Evolutionary conservation across 345 rosid genomes (phyloP).

Genomic region (Citrus glauca): DNA sequence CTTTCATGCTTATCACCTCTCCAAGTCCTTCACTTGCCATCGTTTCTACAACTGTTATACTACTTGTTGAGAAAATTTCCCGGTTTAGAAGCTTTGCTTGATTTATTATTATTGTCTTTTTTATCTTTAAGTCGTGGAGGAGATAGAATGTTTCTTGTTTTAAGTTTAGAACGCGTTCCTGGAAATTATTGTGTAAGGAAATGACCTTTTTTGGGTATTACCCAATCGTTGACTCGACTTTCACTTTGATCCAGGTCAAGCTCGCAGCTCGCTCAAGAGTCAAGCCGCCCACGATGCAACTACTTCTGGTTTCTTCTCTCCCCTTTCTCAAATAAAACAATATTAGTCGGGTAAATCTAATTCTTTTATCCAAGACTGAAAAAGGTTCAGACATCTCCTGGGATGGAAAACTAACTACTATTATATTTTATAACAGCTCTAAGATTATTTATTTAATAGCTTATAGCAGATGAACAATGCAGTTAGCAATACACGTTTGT

Average conservation of each 20-base stretch:
- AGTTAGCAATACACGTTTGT: neutral
- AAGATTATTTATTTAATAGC: neutral
- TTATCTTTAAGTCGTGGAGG: too few species aligned
- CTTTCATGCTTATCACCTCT: slow-evolving; percentile 21
- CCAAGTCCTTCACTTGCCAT: slow-evolving; percentile 25
- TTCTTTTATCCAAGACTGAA: too few species aligned
- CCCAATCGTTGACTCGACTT: neutral
- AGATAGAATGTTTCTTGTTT: too few species aligned
- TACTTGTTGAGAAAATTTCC: neutral
- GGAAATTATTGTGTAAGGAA: too few species aligned
- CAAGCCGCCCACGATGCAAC: slow-evolving; percentile 1
- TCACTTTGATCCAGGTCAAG: neutral
- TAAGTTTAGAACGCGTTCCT: neutral
- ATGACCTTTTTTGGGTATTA: neutral
- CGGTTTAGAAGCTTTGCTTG: neutral
- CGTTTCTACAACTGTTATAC: neutral
- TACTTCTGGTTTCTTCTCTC: neutral
- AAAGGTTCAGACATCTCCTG: too few species aligned
- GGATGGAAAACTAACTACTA: neutral
- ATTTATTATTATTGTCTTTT: too few species aligned
- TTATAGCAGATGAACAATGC: too few species aligned
- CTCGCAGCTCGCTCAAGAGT: neutral
- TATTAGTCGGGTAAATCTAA: too few species aligned
- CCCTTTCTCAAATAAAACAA: too few species aligned
- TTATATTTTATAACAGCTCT: neutral